Evolutionary conservation across 164 flowering plant genomes (phyloP).

Genomic region (Vitis amurensis): DNA sequence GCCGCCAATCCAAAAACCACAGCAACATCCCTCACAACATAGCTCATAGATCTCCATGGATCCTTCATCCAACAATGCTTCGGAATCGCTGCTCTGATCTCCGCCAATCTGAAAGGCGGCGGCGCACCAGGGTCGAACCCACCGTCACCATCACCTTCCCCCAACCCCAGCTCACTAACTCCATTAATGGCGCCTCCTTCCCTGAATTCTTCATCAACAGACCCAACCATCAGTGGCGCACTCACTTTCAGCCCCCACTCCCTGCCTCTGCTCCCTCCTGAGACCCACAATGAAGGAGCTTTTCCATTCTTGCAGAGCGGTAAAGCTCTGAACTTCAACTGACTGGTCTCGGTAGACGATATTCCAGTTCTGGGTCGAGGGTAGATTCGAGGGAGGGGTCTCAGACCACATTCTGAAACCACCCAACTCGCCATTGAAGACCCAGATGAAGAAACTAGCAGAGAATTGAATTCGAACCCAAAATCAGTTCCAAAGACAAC

Average conservation of each 20-base stretch:
- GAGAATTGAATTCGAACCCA: no score
- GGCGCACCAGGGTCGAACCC: slow-evolving; percentile 60
- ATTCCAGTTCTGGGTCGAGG: slow-evolving; percentile 30
- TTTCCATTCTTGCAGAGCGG: slow-evolving; percentile 3
- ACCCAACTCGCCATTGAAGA: slow-evolving; percentile 52
- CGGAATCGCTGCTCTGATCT: slow-evolving; percentile 70
- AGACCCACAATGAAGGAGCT: slow-evolving; percentile 8
- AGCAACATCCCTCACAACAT: slow-evolving; percentile 68
- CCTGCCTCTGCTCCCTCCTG: slow-evolving; percentile 19
- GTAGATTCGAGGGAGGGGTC: slow-evolving; percentile 41
- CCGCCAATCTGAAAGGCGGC: slow-evolving; percentile 68
- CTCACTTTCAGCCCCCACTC: slow-evolving; percentile 52
- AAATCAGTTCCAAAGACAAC: no score
- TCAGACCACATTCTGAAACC: slow-evolving; percentile 55
- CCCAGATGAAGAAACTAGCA: background rate
- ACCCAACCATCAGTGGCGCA: slow-evolving; percentile 37
- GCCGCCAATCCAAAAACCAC: slow-evolving; percentile 64
- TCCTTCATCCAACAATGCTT: slow-evolving; percentile 84
- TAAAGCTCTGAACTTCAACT: slow-evolving; percentile 12
- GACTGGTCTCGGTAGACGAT: slow-evolving; percentile 1
- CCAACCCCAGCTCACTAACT: slow-evolving; percentile 9
- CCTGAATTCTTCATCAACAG: slow-evolving; percentile 10
- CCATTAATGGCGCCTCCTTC: slow-evolving; percentile 14
- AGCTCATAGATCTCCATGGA: slow-evolving; percentile 81
- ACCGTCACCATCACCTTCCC: slow-evolving; percentile 3